These are phyloP conservation scores for Yarrowia alimentaria DNA, from an alignment of 805 yeast genomes.

Conservation along the genomic window DNA sequence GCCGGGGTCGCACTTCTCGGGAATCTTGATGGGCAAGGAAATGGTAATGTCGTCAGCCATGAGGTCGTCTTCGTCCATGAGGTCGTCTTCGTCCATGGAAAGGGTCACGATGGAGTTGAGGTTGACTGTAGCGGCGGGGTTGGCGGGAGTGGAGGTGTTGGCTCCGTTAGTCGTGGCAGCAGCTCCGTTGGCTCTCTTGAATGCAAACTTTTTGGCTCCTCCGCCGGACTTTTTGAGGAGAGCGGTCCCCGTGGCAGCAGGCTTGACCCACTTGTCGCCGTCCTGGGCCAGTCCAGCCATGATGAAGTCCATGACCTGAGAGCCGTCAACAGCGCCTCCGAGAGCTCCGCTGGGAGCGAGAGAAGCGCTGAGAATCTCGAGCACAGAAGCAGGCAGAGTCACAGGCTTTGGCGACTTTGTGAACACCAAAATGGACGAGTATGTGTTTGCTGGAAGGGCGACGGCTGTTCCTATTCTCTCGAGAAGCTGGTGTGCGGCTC, in stretches of 20 bases:
- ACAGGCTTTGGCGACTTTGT: slow-evolving; percentile 30
- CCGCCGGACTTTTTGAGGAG: slow-evolving; percentile 34
- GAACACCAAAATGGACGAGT: slow-evolving; percentile 37
- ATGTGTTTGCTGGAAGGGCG: slow-evolving; percentile 36
- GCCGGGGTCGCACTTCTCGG: slow-evolving; percentile 55
- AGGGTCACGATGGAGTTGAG: slow-evolving; percentile 42
- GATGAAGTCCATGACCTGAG: slow-evolving; percentile 52
- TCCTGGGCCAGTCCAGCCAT: slow-evolving; percentile 56
- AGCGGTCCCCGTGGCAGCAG: slow-evolving; percentile 41
- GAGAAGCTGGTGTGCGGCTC: slow-evolving; percentile 39
- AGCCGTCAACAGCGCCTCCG: slow-evolving; percentile 35
- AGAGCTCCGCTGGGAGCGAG: slow-evolving; percentile 39
- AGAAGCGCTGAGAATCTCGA: slow-evolving; percentile 36
- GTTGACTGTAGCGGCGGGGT: slow-evolving; percentile 34
- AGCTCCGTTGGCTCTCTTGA: slow-evolving; percentile 38
- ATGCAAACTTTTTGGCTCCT: slow-evolving; percentile 30
- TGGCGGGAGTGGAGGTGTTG: too few species aligned
- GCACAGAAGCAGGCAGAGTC: slow-evolving; percentile 31
- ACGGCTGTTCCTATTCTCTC: slow-evolving; percentile 41
- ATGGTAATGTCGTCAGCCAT: slow-evolving; percentile 44
- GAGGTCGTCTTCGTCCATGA: slow-evolving; percentile 59
- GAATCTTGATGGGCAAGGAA: slow-evolving; percentile 48
- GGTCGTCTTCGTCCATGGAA: slow-evolving; percentile 50
- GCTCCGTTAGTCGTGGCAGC: too few species aligned
- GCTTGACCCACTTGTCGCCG: slow-evolving; percentile 56